Conservation (phyloP, 2,329 filamentous ascomycete species). For the Colletotrichum falcatum region DNA sequence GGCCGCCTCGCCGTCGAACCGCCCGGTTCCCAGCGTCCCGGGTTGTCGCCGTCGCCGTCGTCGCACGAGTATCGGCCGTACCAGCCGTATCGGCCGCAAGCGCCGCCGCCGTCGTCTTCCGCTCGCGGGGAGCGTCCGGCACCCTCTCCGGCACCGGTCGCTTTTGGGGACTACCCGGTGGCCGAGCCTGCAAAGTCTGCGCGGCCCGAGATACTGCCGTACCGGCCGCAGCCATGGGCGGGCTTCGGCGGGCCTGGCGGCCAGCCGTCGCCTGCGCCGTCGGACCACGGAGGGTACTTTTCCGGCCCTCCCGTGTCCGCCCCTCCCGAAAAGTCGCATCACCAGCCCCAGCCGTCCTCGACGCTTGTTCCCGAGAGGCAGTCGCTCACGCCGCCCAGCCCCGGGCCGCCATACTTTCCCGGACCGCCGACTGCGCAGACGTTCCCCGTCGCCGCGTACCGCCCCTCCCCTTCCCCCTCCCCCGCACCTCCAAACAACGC, state of each 20-base stretch:
- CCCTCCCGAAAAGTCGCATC: neutral
- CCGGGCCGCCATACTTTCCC: slow-evolving; percentile 7
- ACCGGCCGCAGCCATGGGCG: slow-evolving; percentile 5
- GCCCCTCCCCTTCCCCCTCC: slow-evolving; percentile 11
- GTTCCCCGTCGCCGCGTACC: slow-evolving; percentile 17
- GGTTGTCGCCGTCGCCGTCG: neutral
- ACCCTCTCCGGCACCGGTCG: neutral
- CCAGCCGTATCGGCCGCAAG: slow-evolving; percentile 4
- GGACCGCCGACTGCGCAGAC: slow-evolving; percentile 18
- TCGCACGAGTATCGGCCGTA: no score
- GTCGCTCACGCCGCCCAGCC: neutral
- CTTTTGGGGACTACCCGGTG: neutral
- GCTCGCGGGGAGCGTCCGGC: neutral
- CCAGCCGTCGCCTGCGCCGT: neutral
- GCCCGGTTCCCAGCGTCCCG: neutral
- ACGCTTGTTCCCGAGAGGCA: neutral
- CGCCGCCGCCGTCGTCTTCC: neutral
- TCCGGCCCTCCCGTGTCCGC: neutral
- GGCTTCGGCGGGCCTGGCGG: neutral
- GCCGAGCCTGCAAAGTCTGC: neutral
- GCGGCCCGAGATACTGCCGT: neutral
- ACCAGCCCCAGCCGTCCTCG: neutral
- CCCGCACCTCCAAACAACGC: neutral
- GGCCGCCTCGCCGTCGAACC: slow-evolving; percentile 19
- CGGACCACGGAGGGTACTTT: neutral